Percentiles rank a stretch among this genome's conserved stretches.
These are phyloP conservation scores for Edaphochlamys debaryana DNA, from an alignment of 139 green algal genomes.

Conservation along the genomic window DNA sequence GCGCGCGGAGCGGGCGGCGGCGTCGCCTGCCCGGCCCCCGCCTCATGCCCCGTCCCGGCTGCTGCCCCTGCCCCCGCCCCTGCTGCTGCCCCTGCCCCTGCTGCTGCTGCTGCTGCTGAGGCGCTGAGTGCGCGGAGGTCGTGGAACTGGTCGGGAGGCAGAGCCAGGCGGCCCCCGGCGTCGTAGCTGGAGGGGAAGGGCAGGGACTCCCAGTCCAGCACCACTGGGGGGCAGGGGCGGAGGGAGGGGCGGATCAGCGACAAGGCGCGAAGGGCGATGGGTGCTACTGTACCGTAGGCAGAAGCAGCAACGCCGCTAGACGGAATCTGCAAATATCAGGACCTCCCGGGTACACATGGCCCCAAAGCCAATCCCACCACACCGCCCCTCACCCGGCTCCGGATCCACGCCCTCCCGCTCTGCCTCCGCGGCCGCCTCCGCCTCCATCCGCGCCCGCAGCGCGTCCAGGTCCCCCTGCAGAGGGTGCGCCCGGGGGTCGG, in stretches of 20 bases:
- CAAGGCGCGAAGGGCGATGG: background rate
- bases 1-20: too few relatives aligned
- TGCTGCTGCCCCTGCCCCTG: too few relatives aligned
- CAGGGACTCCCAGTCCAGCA: slow-evolving; percentile 21
- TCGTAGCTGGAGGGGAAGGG: slow-evolving; percentile 31
- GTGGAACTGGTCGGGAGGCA: background rate
- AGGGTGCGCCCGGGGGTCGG: slow-evolving; percentile 19
- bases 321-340: too few relatives aligned
- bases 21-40: too few relatives aligned
- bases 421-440: slow-evolving; percentile 7
- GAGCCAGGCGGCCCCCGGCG: background rate
- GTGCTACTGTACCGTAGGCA: too few relatives aligned
- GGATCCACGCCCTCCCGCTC: background rate
- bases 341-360: too few relatives aligned
- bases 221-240: background rate
- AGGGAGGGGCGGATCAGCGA: background rate
- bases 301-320: too few relatives aligned
- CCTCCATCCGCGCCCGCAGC: background rate
- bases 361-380: background rate
- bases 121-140: background rate
- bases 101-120: background rate
- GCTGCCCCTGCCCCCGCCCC: too few relatives aligned
- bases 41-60: too few relatives aligned
- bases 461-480: background rate
- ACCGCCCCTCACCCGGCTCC: background rate